These are phyloP conservation scores for Lyophyllum decastes DNA, from an alignment of 768 basidiomycete genomes.

Conservation along the genomic window DNA sequence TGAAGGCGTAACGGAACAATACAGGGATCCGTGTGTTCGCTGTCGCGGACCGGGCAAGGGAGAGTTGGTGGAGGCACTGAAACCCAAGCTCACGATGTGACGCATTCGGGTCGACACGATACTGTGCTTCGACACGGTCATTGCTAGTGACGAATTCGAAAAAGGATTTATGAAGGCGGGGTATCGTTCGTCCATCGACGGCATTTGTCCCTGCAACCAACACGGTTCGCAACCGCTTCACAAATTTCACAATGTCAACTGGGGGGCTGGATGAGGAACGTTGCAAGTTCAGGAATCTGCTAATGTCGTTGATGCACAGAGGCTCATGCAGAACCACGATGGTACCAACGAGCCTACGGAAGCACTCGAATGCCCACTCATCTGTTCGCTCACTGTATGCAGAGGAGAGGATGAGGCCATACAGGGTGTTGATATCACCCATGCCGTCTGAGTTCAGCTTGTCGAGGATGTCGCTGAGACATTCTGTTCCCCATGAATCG, in stretches of 20 bases:
- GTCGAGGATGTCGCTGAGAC: conserved; percentile 6
- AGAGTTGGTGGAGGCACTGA: conserved; percentile 1
- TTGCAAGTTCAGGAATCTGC: conserved; percentile 3
- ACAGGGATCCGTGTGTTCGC: not conserved
- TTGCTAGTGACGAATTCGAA: conserved; percentile 15
- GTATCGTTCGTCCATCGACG: conserved; percentile 10
- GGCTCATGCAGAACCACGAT: conserved; percentile 12
- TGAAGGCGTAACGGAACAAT: not conserved
- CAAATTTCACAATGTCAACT: conserved; percentile 13
- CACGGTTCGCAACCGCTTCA: conserved; percentile 17
- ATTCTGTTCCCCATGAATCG: conserved; percentile 5
- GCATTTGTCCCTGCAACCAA: conserved; percentile 11
- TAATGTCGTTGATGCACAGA: conserved; percentile 9
- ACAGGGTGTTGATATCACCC: conserved; percentile 16
- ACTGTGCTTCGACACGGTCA: not conserved
- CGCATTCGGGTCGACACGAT: not conserved
- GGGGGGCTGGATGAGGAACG: not conserved
- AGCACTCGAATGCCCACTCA: conserved; percentile 16
- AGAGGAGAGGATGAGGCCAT: conserved; percentile 8
- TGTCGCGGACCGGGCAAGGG: not conserved
- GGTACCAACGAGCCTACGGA: conserved; percentile 14
- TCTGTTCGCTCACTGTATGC: not conserved
- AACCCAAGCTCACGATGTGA: conserved; percentile 1
- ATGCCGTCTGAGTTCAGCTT: conserved; percentile 11
- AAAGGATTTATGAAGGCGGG: conserved; percentile 19